Conservation (phyloP, 225 moss, liverwort and hornwort species). For the Thuidium tamariscinum region DNA sequence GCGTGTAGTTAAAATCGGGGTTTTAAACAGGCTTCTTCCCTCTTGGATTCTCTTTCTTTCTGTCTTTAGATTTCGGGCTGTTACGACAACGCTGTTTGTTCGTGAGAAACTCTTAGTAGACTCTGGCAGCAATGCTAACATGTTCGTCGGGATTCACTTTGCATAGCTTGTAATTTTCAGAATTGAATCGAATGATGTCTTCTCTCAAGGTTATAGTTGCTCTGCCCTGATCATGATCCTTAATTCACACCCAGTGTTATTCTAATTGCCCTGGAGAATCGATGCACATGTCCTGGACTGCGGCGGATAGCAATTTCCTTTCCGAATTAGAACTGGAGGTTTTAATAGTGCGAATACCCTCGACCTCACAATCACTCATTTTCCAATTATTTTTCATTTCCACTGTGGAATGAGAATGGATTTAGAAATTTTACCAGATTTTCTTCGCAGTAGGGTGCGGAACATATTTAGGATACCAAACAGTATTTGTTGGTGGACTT, state of each 20-base stretch:
- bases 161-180: not conserved
- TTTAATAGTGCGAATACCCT: not conserved
- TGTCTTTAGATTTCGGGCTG: not conserved
- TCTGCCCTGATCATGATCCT: not conserved
- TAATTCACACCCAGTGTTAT: not conserved
- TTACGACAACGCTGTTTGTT: not conserved
- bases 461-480: not conserved
- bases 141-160: not conserved
- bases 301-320: not conserved
- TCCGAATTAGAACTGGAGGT: not conserved
- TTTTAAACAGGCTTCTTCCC: not conserved
- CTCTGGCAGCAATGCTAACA: not conserved
- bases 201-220: not conserved
- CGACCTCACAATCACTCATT: not conserved
- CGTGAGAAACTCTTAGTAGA: not conserved
- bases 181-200: not conserved
- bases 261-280: not conserved
- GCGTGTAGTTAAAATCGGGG: not conserved
- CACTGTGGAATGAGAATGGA: not conserved
- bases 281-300: not conserved
- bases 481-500: not conserved
- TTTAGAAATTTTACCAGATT: not conserved
- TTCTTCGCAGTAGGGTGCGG: not conserved
- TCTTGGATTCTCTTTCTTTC: not conserved
- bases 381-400: not conserved